These are phyloP conservation scores for Zizania palustris DNA, from an alignment of 202 grass and related monocot species.

Conservation along the genomic window DNA sequence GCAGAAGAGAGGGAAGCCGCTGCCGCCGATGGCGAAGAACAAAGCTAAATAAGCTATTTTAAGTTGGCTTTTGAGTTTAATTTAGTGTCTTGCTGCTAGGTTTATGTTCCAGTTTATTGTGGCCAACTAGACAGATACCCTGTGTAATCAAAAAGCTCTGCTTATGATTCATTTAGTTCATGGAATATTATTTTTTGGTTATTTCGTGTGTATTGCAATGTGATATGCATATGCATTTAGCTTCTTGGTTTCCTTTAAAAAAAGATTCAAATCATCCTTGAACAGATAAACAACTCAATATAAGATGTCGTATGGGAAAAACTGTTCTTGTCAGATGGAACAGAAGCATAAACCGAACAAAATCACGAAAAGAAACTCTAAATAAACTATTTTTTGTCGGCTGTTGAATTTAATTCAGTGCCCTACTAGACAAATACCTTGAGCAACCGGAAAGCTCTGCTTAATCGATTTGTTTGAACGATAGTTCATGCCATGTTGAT, in stretches of 20 bases:
- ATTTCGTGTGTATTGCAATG: background rate
- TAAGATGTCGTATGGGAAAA: too few relatives aligned
- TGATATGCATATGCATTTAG: background rate
- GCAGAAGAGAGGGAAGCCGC: constrained; percentile 74
- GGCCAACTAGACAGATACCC: constrained; percentile 40
- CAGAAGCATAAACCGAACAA: too few relatives aligned
- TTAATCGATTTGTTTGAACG: too few relatives aligned
- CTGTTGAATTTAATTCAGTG: too few relatives aligned
- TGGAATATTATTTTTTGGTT: background rate
- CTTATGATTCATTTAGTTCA: constrained; percentile 30
- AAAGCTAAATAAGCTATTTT: constrained; percentile 49
- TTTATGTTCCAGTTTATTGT: constrained; percentile 44
- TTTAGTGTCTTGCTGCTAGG: constrained; percentile 44
- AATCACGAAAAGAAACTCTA: too few relatives aligned
- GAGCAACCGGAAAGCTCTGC: too few relatives aligned
- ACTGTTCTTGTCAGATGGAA: too few relatives aligned
- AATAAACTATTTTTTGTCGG: too few relatives aligned
- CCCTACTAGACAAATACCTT: too few relatives aligned
- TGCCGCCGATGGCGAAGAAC: constrained; percentile 54
- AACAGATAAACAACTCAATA: too few relatives aligned
- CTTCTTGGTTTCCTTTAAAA: background rate
- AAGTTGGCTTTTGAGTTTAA: constrained; percentile 35
- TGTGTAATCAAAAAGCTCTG: constrained; percentile 40
- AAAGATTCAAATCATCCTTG: background rate
- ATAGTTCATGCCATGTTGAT: too few relatives aligned